Conservation (phyloP, 805 yeast genomes). For the Candida easanensis region DNA sequence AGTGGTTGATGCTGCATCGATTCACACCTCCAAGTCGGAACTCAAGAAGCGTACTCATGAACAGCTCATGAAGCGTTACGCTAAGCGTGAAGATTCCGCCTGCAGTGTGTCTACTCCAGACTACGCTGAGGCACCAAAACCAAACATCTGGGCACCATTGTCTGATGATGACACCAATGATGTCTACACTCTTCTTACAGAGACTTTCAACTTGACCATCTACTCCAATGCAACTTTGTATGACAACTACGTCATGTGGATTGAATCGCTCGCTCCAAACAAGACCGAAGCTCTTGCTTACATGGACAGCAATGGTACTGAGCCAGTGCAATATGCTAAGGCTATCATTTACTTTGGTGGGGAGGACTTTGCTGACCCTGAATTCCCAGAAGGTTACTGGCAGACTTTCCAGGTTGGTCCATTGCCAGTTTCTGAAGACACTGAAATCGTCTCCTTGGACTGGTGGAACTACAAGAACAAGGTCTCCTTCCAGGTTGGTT, state of each 20-base stretch:
- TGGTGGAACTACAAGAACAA: slow-evolving; percentile 22
- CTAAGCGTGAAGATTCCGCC: neutral
- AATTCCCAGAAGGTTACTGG: slow-evolving; percentile 27
- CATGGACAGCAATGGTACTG: slow-evolving; percentile 21
- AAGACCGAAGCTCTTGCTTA: slow-evolving; percentile 27
- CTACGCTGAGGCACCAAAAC: slow-evolving; percentile 14
- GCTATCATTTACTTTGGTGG: slow-evolving; percentile 26
- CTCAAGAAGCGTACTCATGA: slow-evolving; percentile 12
- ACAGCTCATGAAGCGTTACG: slow-evolving; percentile 6
- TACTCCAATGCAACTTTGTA: slow-evolving; percentile 20
- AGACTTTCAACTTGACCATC: slow-evolving; percentile 20
- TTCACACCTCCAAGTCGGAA: slow-evolving; percentile 10
- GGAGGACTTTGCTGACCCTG: slow-evolving; percentile 21
- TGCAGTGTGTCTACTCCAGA: slow-evolving; percentile 18
- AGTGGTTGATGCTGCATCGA: slow-evolving; percentile 8
- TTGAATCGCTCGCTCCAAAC: slow-evolving; percentile 26
- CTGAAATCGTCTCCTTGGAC: slow-evolving; percentile 14
- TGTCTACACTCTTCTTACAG: slow-evolving; percentile 16
- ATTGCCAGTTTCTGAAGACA: slow-evolving; percentile 13
- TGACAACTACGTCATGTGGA: slow-evolving; percentile 26
- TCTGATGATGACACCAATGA: slow-evolving; percentile 20
- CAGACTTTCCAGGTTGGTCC: slow-evolving; percentile 26
- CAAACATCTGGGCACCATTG: slow-evolving; percentile 25
- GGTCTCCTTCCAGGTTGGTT: slow-evolving; percentile 21
- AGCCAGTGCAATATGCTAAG: slow-evolving; percentile 24